These are phyloP conservation scores for Rosa hybrid DNA, from an alignment of 331 rosid species.

Conservation along the genomic window DNA sequence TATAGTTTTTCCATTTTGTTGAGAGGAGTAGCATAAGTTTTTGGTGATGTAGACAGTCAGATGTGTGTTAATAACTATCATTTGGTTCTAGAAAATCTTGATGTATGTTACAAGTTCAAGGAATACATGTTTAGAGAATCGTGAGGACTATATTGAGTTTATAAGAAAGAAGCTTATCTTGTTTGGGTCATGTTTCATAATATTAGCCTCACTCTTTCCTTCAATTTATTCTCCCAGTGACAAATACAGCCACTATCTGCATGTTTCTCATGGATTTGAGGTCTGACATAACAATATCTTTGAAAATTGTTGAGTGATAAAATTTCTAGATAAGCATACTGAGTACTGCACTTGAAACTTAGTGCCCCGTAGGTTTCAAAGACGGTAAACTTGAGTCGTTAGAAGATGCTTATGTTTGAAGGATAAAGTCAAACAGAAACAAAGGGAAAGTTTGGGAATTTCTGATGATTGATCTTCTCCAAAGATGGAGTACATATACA, in stretches of 20 bases:
- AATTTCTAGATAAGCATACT: not conserved
- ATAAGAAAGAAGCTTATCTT: not conserved
- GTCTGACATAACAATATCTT: not conserved
- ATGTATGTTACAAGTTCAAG: not conserved
- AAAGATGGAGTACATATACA: too few species aligned
- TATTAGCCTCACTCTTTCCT: not conserved
- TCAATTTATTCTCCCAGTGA: not conserved
- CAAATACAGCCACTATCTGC: not conserved
- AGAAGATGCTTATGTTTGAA: not conserved
- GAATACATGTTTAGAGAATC: not conserved
- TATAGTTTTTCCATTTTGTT: conserved; percentile 10
- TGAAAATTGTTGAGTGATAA: not conserved
- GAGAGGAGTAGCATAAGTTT: not conserved
- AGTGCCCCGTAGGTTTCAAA: not conserved
- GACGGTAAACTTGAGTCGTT: not conserved
- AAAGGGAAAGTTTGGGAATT: too few species aligned
- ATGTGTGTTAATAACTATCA: not conserved
- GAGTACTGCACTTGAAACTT: not conserved
- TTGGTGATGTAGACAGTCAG: not conserved
- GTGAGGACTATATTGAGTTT: not conserved
- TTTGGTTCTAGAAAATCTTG: not conserved
- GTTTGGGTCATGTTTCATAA: not conserved
- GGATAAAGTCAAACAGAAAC: too few species aligned
- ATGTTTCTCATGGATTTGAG: not conserved
- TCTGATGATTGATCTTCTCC: too few species aligned